These are phyloP conservation scores for Coleophoma crateriformis DNA, from an alignment of 2,329 filamentous ascomycete species.

Conservation along the genomic window DNA sequence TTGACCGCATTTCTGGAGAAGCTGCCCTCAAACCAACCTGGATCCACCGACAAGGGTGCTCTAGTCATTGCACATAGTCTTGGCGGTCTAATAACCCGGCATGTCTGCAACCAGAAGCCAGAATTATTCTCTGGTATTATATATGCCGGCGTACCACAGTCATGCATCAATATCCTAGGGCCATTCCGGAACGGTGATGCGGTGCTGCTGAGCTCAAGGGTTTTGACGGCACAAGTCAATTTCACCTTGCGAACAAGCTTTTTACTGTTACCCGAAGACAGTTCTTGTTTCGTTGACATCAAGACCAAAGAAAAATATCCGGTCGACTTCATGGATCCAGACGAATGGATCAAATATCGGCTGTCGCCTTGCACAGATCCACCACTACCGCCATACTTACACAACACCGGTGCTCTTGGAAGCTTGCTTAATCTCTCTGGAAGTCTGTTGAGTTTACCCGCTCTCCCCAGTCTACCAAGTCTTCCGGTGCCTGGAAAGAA, in stretches of 20 bases:
- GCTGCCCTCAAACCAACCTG: slow-evolving; percentile 67
- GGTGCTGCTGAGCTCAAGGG: slow-evolving; percentile 80
- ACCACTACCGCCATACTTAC: slow-evolving; percentile 52
- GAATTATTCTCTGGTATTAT: slow-evolving; percentile 82
- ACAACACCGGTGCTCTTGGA: slow-evolving; percentile 27
- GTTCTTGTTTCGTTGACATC: slow-evolving; percentile 76
- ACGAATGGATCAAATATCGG: slow-evolving; percentile 74
- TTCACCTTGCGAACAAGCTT: slow-evolving; percentile 87
- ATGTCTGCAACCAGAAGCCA: slow-evolving; percentile 79
- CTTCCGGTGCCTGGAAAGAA: slow-evolving; percentile 21
- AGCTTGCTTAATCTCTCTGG: slow-evolving; percentile 29
- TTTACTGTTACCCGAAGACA: slow-evolving; percentile 78
- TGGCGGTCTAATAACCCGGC: slow-evolving; percentile 80
- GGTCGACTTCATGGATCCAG: slow-evolving; percentile 76
- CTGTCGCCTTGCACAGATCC: slow-evolving; percentile 71
- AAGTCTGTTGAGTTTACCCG: slow-evolving; percentile 25
- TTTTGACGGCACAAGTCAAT: slow-evolving; percentile 88
- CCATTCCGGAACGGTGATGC: slow-evolving; percentile 89
- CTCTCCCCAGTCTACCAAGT: slow-evolving; percentile 11
- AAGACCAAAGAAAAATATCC: slow-evolving; percentile 73
- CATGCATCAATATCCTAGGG: slow-evolving; percentile 87
- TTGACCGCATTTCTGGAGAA: slow-evolving; percentile 69
- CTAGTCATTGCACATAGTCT: slow-evolving; percentile 82
- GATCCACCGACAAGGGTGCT: slow-evolving; percentile 57
- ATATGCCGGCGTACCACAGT: slow-evolving; percentile 78